Evolutionary conservation across 306 rosid species (phyloP).

Genomic region (Oemleria cerasiformis): DNA sequence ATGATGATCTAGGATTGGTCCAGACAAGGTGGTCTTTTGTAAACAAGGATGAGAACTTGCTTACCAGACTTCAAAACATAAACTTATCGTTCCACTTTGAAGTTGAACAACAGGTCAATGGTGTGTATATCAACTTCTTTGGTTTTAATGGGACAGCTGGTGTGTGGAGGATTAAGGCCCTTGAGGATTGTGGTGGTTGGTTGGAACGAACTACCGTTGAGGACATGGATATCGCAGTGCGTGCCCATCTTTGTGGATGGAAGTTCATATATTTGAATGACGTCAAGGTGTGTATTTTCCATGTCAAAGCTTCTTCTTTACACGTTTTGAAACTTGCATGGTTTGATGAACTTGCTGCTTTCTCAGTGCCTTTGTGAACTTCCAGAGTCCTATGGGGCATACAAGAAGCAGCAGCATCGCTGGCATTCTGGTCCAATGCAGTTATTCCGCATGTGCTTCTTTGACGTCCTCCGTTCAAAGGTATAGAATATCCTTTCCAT

Average conservation of each 20-base stretch:
- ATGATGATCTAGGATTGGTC: conserved; percentile 90
- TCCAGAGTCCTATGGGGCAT: conserved; percentile 96
- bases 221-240: conserved; percentile 99
- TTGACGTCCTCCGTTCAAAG: conserved; percentile 87
- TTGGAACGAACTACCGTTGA: conserved; percentile 96
- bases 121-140: conserved; percentile 81
- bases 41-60: conserved; percentile 97
- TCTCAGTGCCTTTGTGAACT: conserved; percentile 98
- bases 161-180: conserved; percentile 95
- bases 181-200: conserved; percentile 99
- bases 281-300: conserved; percentile 60
- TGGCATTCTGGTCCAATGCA: conserved; percentile 99
- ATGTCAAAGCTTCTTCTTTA: conserved; percentile 7
- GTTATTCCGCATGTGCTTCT: conserved; percentile 79
- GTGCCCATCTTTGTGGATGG: conserved; percentile 99
- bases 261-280: conserved; percentile 92
- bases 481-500: conserved; percentile 36
- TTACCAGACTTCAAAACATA: conserved; percentile 90
- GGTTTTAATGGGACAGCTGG: conserved; percentile 99
- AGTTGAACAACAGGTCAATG: conserved; percentile 97
- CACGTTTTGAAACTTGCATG: conserved; percentile 1
- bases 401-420: conserved; percentile 96
- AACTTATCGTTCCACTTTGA: conserved; percentile 95
- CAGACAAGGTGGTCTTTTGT: conserved; percentile 97
- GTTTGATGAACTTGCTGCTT: conserved; percentile 32